Base-by-base conservation (phyloP, 257 asterid genomes). In the Nyctanthes arbortristis region DNA sequence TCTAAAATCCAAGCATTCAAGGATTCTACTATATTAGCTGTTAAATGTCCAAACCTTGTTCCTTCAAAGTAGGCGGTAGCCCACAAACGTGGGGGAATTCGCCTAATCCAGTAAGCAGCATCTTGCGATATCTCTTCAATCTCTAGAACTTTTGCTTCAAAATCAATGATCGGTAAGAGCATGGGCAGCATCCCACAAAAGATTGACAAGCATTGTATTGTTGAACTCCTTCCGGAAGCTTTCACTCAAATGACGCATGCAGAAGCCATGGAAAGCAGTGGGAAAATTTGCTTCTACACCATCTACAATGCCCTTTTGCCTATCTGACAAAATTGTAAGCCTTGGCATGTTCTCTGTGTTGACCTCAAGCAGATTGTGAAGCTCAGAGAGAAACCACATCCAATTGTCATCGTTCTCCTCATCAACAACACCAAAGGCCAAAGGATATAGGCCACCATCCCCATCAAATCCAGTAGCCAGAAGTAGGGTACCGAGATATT, bases 361-460 rank as follows among this genome's bases (percentile, higher is more conserved):
- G 66, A 86, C 76, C 85, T 89, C 96, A 16, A 93, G 96, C 81
- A 91, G 84, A 72, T 69, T 84, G 70, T 77, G 97, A 76, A 93
- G 97, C 84, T 93, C 99, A 2, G 96, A 91, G 63, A 93, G 89
- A 75, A 93, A 93, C 99, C 99, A 93, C 97, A 86, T 91, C 99
- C 99, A 93, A 59, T 91, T 93, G 8, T 81, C 96, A 36, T 91
- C 97, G 61, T 73, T 89, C 72, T 93, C 99, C 80, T 89, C 97
- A 30, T 93, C 97, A 2, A 93, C 97, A 61, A 93, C 96, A 67
- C 96, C 99, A 74, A 93, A 91, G 16, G 97, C 97, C 73, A 93
- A 73, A 22, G 99, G 99, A 68, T 87, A 93, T 59, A 93, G 92
- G 37, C 85, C 93, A 45, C 95, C 97, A 61, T 89, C 96, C 66